Conservation (phyloP, 1,139 yeast species). For the Torulaspora globosa region DNA sequence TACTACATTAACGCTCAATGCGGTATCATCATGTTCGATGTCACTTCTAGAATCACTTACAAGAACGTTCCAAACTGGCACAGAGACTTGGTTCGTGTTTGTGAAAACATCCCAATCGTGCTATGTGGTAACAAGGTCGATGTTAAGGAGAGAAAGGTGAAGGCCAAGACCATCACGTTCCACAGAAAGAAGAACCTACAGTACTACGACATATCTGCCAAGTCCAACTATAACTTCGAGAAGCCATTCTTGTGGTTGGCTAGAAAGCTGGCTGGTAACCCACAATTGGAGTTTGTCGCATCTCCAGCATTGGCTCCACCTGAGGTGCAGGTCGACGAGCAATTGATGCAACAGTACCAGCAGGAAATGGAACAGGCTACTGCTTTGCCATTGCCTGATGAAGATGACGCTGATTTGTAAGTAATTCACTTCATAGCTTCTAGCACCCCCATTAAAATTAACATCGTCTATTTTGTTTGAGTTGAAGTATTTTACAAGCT, state of each 20-base stretch:
- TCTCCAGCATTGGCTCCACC: slow-evolving; percentile 99
- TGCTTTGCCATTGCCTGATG: slow-evolving; percentile 99
- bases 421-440: slow-evolving; percentile 1
- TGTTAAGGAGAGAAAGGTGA: slow-evolving; percentile 99
- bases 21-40: slow-evolving; percentile 99
- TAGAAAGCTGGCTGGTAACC: slow-evolving; percentile 97
- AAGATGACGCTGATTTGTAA: slow-evolving; percentile 98
- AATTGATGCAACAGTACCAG: slow-evolving; percentile 95
- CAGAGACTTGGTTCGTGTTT: slow-evolving; percentile 97
- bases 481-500: background rate
- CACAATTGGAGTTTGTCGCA: slow-evolving; percentile 96
- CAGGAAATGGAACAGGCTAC: slow-evolving; percentile 99
- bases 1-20: slow-evolving; percentile 99
- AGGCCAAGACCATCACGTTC: slow-evolving; percentile 99
- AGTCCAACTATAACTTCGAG: slow-evolving; percentile 98
- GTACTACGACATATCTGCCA: slow-evolving; percentile 98
- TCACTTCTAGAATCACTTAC: slow-evolving; percentile 98
- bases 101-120: slow-evolving; percentile 99
- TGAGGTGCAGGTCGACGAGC: slow-evolving; percentile 95
- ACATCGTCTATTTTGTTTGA: background rate
- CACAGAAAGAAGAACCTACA: slow-evolving; percentile 99
- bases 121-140: slow-evolving; percentile 99
- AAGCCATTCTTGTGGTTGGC: slow-evolving; percentile 99
- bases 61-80: slow-evolving; percentile 99
- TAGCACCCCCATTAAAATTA: background rate